These are phyloP conservation scores for Lodderomyces beijingensis DNA, from an alignment of 1,139 yeast species.

Conservation along the genomic window DNA sequence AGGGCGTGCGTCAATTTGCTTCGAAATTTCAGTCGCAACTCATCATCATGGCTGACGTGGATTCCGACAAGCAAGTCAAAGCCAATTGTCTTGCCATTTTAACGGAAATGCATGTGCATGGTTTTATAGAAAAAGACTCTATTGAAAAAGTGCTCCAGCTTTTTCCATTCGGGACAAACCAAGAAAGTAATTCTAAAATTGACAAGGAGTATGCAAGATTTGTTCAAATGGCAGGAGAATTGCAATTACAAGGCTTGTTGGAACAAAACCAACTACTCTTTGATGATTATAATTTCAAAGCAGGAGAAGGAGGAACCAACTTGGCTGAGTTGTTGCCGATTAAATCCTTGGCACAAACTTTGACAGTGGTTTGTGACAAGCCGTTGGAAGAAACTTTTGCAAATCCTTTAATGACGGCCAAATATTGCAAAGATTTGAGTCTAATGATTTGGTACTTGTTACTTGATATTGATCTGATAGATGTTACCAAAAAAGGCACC, in stretches of 20 bases:
- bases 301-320: conserved; percentile 18
- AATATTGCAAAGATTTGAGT: conserved; percentile 27
- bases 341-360: conserved; percentile 28
- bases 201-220: conserved; percentile 32
- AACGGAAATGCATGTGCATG: conserved; percentile 52
- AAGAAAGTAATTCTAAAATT: conserved; percentile 24
- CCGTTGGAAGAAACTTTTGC: conserved; percentile 6
- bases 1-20: conserved; percentile 56
- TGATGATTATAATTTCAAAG: conserved; percentile 18
- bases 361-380: conserved; percentile 7
- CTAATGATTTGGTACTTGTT: conserved; percentile 34
- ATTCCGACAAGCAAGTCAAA: conserved; percentile 43
- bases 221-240: conserved; percentile 20
- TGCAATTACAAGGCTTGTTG: conserved; percentile 13
- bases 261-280: conserved; percentile 22
- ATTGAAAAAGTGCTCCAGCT: conserved; percentile 4
- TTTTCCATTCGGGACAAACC: conserved; percentile 41
- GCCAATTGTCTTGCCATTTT: conserved; percentile 49
- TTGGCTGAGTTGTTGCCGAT: conserved; percentile 31
- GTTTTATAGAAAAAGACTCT: conserved; percentile 45
- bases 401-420: conserved; percentile 10
- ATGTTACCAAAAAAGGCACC: conserved; percentile 5
- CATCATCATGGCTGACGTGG: conserved; percentile 49
- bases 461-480: conserved; percentile 38
- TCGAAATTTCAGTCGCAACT: conserved; percentile 65